Percentiles rank a stretch among this genome's conserved stretches.
phyloP scores from a whole-genome alignment of 2,329 filamentous ascomycete species.

The Neurospora sp. region DNA sequence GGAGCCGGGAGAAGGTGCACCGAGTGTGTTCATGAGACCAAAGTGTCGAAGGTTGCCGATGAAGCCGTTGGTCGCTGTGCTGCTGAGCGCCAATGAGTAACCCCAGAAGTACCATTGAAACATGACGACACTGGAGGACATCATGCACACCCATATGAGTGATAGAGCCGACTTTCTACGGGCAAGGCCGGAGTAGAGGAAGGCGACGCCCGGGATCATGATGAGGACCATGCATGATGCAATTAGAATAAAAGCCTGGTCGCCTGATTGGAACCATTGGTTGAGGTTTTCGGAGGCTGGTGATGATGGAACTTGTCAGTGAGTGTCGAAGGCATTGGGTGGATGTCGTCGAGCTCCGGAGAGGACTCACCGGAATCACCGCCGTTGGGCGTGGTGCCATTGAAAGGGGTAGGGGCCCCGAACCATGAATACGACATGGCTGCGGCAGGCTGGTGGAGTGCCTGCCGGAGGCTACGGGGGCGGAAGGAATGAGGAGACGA shows the following conservation, averaged over 20 bases:
- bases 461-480: neutral
- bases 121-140: conserved; percentile 77
- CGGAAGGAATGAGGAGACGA: neutral
- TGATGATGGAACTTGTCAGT: conserved; percentile 8
- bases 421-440: conserved; percentile 51
- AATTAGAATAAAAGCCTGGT: conserved; percentile 89
- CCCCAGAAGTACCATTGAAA: conserved; percentile 99
- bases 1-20: conserved; percentile 75
- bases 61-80: conserved; percentile 72
- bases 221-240: conserved; percentile 86
- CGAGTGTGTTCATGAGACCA: conserved; percentile 77
- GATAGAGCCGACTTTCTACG: conserved; percentile 94
- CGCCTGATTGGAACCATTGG: conserved; percentile 88
- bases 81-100: conserved; percentile 87
- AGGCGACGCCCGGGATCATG: conserved; percentile 94
- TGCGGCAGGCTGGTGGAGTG: neutral
- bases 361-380: conserved; percentile 66
- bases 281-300: conserved; percentile 79
- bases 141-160: conserved; percentile 97
- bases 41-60: conserved; percentile 89
- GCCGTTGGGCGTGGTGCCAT: conserved; percentile 56
- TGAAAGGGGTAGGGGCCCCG: conserved; percentile 50
- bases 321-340: conserved; percentile 3
- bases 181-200: conserved; percentile 96
- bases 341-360: neutral